Conservation (phyloP, 495 filamentous ascomycete species). For the Penicillium turbatum region DNA sequence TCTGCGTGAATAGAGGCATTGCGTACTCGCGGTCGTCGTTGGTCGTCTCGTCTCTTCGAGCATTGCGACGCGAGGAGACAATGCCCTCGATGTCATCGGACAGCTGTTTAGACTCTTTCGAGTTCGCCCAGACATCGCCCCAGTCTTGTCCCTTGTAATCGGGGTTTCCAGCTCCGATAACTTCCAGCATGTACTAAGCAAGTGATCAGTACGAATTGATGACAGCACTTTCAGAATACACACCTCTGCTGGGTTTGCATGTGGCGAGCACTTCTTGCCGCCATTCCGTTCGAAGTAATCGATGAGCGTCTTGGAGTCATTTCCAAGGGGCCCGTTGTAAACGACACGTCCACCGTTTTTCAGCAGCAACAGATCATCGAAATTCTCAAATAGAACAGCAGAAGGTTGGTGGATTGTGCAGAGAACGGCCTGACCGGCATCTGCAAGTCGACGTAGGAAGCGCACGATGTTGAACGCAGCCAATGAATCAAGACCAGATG, state of each 20-base stretch:
- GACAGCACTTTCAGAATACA: background rate
- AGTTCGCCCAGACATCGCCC: conserved; percentile 55
- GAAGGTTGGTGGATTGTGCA: conserved; percentile 84
- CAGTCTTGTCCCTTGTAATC: conserved; percentile 59
- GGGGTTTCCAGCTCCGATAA: conserved; percentile 60
- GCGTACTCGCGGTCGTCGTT: conserved; percentile 53
- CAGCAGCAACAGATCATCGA: conserved; percentile 67
- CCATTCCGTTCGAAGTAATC: conserved; percentile 63
- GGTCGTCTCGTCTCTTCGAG: conserved; percentile 26
- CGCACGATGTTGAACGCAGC: conserved; percentile 63
- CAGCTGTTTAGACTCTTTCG: conserved; percentile 39
- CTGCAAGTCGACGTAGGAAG: conserved; percentile 61
- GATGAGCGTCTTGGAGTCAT: conserved; percentile 51
- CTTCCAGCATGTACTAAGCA: conserved; percentile 58
- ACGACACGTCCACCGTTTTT: conserved; percentile 65
- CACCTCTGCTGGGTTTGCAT: conserved; percentile 60
- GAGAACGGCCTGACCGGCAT: conserved; percentile 65
- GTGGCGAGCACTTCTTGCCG: conserved; percentile 50
- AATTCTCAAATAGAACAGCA: conserved; percentile 66
- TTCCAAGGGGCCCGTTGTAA: conserved; percentile 63
- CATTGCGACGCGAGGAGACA: conserved; percentile 31
- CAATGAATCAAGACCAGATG: conserved; percentile 64
- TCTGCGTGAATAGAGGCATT: conserved; percentile 54
- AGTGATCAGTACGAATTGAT: background rate
- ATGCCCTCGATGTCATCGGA: conserved; percentile 47